phyloP scores from a whole-genome alignment of 2,329 filamentous ascomycete genomes.

The Helotiales sp. region DNA sequence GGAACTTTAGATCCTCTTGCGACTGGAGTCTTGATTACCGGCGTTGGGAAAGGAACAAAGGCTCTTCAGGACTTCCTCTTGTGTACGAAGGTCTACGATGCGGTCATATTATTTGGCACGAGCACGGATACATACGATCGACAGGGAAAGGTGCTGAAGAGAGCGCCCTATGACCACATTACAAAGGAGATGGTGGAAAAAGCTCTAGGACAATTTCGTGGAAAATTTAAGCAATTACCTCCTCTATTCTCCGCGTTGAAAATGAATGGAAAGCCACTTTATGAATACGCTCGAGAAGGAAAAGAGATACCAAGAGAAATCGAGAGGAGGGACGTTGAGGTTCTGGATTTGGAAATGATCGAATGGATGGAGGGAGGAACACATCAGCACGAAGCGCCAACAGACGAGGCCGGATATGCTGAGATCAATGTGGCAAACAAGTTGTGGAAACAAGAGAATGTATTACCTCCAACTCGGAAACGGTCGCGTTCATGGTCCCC shows the following conservation, averaged over 20 bases:
- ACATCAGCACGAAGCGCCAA: slow-evolving; percentile 78
- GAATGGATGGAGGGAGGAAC: slow-evolving; percentile 83
- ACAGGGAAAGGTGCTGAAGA: slow-evolving; percentile 77
- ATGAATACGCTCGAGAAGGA: slow-evolving; percentile 93
- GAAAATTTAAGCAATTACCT: slow-evolving; percentile 84
- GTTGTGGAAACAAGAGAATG: slow-evolving; percentile 62
- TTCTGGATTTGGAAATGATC: slow-evolving; percentile 73
- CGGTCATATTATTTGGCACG: slow-evolving; percentile 84
- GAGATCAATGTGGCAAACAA: slow-evolving; percentile 78
- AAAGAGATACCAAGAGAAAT: slow-evolving; percentile 85
- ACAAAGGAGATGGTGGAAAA: slow-evolving; percentile 77
- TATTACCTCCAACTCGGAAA: slow-evolving; percentile 11
- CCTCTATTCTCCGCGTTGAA: slow-evolving; percentile 92
- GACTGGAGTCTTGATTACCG: slow-evolving; percentile 87
- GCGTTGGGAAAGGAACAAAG: slow-evolving; percentile 87
- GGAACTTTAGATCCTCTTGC: slow-evolving; percentile 94
- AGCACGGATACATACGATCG: slow-evolving; percentile 92
- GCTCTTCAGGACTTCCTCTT: slow-evolving; percentile 73
- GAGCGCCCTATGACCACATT: slow-evolving; percentile 75
- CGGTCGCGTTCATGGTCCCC: background rate
- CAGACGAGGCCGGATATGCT: slow-evolving; percentile 71
- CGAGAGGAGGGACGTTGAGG: slow-evolving; percentile 74
- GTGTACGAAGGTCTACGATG: slow-evolving; percentile 93
- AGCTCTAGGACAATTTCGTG: slow-evolving; percentile 72
- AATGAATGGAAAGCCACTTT: slow-evolving; percentile 90